Percentiles rank a stretch among this genome's conserved stretches.
These are phyloP conservation scores for Angomonas deanei DNA, from an alignment of 208 protist species.

Conservation along the genomic window DNA sequence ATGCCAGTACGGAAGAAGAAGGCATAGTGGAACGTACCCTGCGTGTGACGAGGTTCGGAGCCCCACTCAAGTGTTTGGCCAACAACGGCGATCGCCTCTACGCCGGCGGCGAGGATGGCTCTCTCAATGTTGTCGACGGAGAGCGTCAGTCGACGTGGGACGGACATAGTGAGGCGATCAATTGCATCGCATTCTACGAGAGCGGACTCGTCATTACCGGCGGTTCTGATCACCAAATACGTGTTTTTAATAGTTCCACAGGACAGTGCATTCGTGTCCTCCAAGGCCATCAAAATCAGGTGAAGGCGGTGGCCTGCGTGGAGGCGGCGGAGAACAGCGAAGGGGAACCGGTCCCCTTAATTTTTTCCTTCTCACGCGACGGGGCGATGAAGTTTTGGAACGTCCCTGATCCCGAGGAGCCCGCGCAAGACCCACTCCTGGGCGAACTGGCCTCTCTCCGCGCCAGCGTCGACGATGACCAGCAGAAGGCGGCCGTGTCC, in stretches of 20 bases:
- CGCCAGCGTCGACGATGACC: neutral
- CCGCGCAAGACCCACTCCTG: constrained; percentile 24
- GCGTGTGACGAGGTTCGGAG: constrained; percentile 31
- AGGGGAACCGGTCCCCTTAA: constrained; percentile 10
- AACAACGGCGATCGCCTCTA: constrained; percentile 33
- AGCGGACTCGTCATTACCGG: constrained; percentile 59
- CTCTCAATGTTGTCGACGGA: constrained; percentile 55
- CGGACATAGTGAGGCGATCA: constrained; percentile 54
- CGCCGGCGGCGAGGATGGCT: constrained; percentile 58
- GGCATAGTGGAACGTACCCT: constrained; percentile 19
- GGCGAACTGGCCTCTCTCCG: constrained; percentile 6
- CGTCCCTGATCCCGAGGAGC: constrained; percentile 51
- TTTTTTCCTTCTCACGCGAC: constrained; percentile 61
- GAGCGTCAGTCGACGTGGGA: constrained; percentile 45
- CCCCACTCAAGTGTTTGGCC: constrained; percentile 43
- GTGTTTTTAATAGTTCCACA: constrained; percentile 55
- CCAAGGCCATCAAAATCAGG: constrained; percentile 53
- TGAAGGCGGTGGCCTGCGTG: constrained; percentile 38
- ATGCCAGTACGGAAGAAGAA: constrained; percentile 8
- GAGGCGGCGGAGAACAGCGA: constrained; percentile 32
- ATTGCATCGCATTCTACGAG: constrained; percentile 44
- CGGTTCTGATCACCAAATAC: constrained; percentile 58
- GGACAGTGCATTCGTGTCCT: constrained; percentile 56
- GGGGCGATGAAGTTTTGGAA: constrained; percentile 61
- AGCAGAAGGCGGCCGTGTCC: constrained; percentile 30